Base-by-base conservation (phyloP, 371 early-diverging fungal genomes). In the Actinomortierella wolfii region DNA sequence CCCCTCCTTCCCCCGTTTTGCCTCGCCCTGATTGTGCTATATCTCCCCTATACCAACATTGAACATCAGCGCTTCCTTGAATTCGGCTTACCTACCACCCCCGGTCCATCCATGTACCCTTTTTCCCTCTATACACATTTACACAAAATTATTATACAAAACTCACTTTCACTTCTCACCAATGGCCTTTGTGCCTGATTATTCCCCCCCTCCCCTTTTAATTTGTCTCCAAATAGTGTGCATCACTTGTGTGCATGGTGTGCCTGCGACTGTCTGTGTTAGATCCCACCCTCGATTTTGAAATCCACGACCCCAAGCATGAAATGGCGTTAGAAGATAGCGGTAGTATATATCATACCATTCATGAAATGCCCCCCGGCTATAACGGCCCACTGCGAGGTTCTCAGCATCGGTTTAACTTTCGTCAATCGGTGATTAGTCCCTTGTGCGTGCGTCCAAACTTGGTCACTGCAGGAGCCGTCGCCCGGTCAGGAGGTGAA, bases 401-500 rank as follows among this genome's bases (percentile, higher is more conserved):
- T 34, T 34, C 34, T 34, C 67, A 60, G n/a, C 61, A 61, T 17
- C 21, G 59, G n/a, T 53, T 67, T 23, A 61, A 61, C 34, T 60
- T 58, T 40, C 54, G 68, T 14, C 68, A 56, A 34, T 58, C 68
- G 20, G 42, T 57, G 20, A 58, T 68, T 26, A 49, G 62, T 25
- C 68, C 68, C 4, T 17, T 56, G 29, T 26, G 54, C 14, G 51
- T 8, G 2, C 29, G 28, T 25, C 28, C 29, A 51, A 11, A 11
- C 34, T 34, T 34, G 34, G 34, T 4, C 34, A 29, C 29, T 9
- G 51, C 17, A 29, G 26, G 20, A n/a, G 29, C 29, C 3, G 14
- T 17, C 2, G 29, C 28, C 29, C n/a, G 29, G 25, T 23, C 41
- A 54, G 44, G 42, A 40, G 23, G 24, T 2, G 20, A 34, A 34